phyloP scores from a whole-genome alignment of 805 yeast genomes.

The Kurtzmaniella fragi region DNA sequence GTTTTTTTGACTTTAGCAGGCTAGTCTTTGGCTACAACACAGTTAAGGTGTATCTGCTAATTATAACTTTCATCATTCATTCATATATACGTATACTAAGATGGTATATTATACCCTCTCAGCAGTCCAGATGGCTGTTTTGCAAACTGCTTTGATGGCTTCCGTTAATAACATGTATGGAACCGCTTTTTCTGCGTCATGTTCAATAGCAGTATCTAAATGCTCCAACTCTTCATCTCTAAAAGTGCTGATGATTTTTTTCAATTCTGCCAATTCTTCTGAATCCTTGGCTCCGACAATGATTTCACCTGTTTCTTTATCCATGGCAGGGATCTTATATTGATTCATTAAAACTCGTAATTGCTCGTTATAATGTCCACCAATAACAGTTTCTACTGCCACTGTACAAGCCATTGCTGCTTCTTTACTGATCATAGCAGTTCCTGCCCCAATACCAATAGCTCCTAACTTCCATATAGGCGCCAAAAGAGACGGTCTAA shows the following conservation, averaged over 20 bases:
- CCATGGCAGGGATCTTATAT: slow-evolving; percentile 43
- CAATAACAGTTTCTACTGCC: slow-evolving; percentile 97
- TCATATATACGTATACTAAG: too few species aligned
- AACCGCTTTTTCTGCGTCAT: slow-evolving; percentile 89
- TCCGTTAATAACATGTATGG: slow-evolving; percentile 90
- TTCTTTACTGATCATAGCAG: slow-evolving; percentile 83
- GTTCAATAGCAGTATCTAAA: slow-evolving; percentile 84
- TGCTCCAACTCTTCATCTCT: slow-evolving; percentile 96
- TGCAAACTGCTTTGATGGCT: slow-evolving; percentile 75
- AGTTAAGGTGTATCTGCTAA: too few species aligned
- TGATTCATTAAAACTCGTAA: slow-evolving; percentile 70
- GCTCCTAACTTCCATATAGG: slow-evolving; percentile 96
- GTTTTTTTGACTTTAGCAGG: too few species aligned
- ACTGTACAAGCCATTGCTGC: slow-evolving; percentile 99
- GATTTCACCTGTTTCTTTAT: slow-evolving; percentile 28
- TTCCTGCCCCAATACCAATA: slow-evolving; percentile 74
- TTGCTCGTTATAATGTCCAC: slow-evolving; percentile 91
- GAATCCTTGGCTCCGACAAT: slow-evolving; percentile 30
- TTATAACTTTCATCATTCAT: too few species aligned
- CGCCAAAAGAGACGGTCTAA: slow-evolving; percentile 86
- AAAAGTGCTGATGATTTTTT: slow-evolving; percentile 62
- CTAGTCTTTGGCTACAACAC: too few species aligned
- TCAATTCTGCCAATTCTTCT: slow-evolving; percentile 55
- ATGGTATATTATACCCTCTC: slow-evolving; percentile 55
- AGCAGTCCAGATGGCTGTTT: slow-evolving; percentile 87